Base-by-base conservation (phyloP, 1,284 basidiomycete genomes). In the Trichosporon ovoides region DNA sequence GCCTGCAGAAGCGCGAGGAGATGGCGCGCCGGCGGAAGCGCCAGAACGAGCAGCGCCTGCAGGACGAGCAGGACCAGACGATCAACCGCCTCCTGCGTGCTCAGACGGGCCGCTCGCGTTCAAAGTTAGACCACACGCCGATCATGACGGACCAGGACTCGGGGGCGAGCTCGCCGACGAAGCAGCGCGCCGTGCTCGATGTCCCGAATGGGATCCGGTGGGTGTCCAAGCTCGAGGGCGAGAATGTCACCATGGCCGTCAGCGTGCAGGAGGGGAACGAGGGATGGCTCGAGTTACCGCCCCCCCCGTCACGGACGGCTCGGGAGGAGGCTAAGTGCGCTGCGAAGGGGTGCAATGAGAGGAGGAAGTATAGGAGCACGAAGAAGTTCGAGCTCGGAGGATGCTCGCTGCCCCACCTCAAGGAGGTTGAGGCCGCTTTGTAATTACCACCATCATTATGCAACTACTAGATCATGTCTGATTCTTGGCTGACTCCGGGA, bases 21-120 rank as follows among this genome's bases (percentile, higher is more conserved):
- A 90, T 86, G 0, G 89, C 91, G 0, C 81, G 91, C 33, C 88
- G 91, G 71, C 81, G 91, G 48, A 88, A 86, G 68, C 88, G 93
- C 66, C 80, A 93, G 60, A 86, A 84, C 18, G 91, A 93, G 75
- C 92, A 93, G 81, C 90, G 89, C 73, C 80, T 92, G 19, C 89
- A 94, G 71, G 91, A 95, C 68, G 91, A 95, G 74, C 94, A 94
- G 74, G 73, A 73, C 57, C 88, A 91, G 73, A 91, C 91, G 0
- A 95, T 95, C 76, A 94, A 94, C 68, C 85, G 90, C 18, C 82
- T 95, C 3, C 83, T 94, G 33, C 91, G 91, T 73, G 93, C 93
- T 69, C 88, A 91, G 70, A 85, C 87, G 9, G 68, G 66, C 38
- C 83, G 86, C 28, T 82, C 87, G 1, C 82, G 84, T 56, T 82